phyloP scores from a whole-genome alignment of 1,284 basidiomycete genomes.

The Neolentinus lepideus region DNA sequence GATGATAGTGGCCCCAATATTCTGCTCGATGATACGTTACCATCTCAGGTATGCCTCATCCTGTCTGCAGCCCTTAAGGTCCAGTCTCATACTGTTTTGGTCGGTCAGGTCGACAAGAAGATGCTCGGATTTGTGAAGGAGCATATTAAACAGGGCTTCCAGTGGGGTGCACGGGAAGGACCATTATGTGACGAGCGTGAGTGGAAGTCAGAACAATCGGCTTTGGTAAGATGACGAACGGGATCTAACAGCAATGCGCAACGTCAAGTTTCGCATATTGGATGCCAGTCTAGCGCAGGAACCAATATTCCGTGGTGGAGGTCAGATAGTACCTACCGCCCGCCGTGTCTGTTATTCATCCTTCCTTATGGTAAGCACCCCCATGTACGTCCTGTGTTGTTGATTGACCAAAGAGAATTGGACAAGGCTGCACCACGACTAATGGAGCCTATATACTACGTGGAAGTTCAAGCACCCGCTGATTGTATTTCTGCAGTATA shows the following conservation, averaged over 20 bases:
- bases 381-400: not conserved
- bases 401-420: not conserved
- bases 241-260: slow-evolving; percentile 75
- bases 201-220: slow-evolving; percentile 28
- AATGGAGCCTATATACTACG: slow-evolving; percentile 97
- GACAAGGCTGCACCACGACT: slow-evolving; percentile 79
- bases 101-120: slow-evolving; percentile 97
- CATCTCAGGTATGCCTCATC: slow-evolving; percentile 80
- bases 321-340: slow-evolving; percentile 97
- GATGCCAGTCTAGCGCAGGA: slow-evolving; percentile 90
- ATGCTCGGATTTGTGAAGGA: slow-evolving; percentile 85
- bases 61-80: too few relatives aligned
- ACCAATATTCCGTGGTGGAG: slow-evolving; percentile 95
- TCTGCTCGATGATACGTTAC: slow-evolving; percentile 92
- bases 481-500: slow-evolving; percentile 98
- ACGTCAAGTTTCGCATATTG: slow-evolving; percentile 95
- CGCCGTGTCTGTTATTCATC: slow-evolving; percentile 99
- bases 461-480: slow-evolving; percentile 97
- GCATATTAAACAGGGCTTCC: slow-evolving; percentile 97
- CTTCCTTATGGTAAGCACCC: slow-evolving; percentile 77
- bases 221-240: slow-evolving; percentile 5
- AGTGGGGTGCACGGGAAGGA: slow-evolving; percentile 97
- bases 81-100: too few relatives aligned
- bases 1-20: slow-evolving; percentile 94
- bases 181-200: slow-evolving; percentile 97